Base-by-base conservation (phyloP, 345 rosid genomes). In the Lepidium aucheri region DNA sequence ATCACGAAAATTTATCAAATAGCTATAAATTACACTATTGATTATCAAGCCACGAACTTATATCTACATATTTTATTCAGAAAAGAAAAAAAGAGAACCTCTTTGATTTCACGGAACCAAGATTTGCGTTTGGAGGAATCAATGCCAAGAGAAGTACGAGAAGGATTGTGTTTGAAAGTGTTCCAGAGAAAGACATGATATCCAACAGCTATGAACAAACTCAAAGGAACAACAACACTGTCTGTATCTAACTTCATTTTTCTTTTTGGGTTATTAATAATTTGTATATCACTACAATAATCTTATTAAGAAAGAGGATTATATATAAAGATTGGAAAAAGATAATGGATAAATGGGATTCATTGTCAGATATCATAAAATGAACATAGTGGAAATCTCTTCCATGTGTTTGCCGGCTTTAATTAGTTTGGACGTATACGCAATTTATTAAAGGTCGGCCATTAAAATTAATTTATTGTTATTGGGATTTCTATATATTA, bases 311-410 rank as follows among this genome's bases (percentile, higher is more conserved):
- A n/a, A n/a, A n/a, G n/a, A n/a, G n/a, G n/a, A n/a, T n/a, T n/a
- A n/a, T n/a, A n/a, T 32, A 60, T 14, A 52, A 40, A 60, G 53
- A 60, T 20, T 26, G 6, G 5, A 30, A 41, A 70, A 60, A 70
- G 62, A 36, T 53, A 62, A 40, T 70, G 68, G 49, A 46, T 22
- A 44, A 53, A 55, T 71, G 75, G 70, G 59, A 71, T 63, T 71
- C 75, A 46, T 30, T 46, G 70, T 71, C 75, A 71, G 69, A 71
- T 39, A 71, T 71, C 75, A 71, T n/a, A n/a, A n/a, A 71, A 63
- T 15, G 24, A 61, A 12, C 30, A 30, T 70, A 55, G 63, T 70
- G 74, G 74, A 69, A 42, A 53, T 61, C 55, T 36, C 60, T 70
- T 8, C 50, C 50, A 44, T 53, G 60, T 60, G 18, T 30, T 30